Base-by-base conservation (phyloP, 257 asterid genomes). In the Ophiorrhiza pumila region DNA sequence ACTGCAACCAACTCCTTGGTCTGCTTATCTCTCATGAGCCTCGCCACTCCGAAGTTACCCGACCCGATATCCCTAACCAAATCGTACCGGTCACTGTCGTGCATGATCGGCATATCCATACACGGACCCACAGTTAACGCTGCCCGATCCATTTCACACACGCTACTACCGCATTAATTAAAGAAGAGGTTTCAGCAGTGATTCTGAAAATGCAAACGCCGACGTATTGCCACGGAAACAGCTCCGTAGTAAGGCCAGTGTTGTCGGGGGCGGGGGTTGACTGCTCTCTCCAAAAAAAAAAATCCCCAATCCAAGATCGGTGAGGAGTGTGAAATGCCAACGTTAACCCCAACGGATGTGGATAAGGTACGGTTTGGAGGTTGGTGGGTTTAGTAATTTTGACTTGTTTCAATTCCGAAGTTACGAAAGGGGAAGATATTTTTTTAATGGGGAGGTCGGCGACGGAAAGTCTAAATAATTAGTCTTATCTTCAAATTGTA, bases 91-190 rank as follows among this genome's bases (percentile, higher is more conserved):
- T 89, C 96, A 64, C 95, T 89, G 55, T 89, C 95, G 87, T 91
- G 97, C 96, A 91, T 89, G 90, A 89, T 91, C 91, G 96, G 96
- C 91, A 91, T 80, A 74, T 89, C 96, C 90, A 89, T 83, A 27
- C 83, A 86, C 80, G 91, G 90, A 66, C 88, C 91, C 37, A 42
- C 72, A 3, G 82, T 69, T 31, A 83, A 20, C 78, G 79, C 77
- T 27, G 83, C 80, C 76, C 97, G 96, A 89, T 91, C 90, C 96
- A 91, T 91, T 71, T 79, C 8, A n/a, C 58, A 22, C 31, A 23
- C 22, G 2, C 49, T 68, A n/a, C n/a, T 52, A 64, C 53, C 29
- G 43, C 69, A 64, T 64, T n/a, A n/a, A 52, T 18, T 3, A 63
- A 9, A 57, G 5, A 57, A 23, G 15, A 18, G n/a, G n/a, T n/a